Evolutionary conservation across 768 basidiomycete genomes (phyloP).

Genomic region (Cyclocybe cylindracea): DNA sequence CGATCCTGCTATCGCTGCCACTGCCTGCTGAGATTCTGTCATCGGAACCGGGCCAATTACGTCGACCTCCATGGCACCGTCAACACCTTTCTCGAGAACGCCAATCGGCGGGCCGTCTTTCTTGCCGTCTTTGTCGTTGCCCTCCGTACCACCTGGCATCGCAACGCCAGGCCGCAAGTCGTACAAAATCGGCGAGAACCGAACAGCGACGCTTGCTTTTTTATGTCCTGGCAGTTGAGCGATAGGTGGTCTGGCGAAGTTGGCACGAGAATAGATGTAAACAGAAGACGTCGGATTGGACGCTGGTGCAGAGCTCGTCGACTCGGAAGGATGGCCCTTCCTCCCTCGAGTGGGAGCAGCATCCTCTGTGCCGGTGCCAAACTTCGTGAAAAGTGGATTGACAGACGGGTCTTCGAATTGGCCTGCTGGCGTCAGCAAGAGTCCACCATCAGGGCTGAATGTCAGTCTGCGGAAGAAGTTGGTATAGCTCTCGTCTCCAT

Average conservation of each 20-base stretch:
- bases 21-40: constrained; percentile 4
- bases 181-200: constrained; percentile 92
- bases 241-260: constrained; percentile 89
- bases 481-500: constrained; percentile 93
- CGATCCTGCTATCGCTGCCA: constrained; percentile 9
- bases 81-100: constrained; percentile 65
- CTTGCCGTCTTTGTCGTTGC: constrained; percentile 29
- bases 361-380: constrained; percentile 31
- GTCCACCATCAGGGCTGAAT: constrained; percentile 93
- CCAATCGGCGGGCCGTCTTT: constrained; percentile 40
- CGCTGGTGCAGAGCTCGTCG: constrained; percentile 21
- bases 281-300: constrained; percentile 64
- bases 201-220: constrained; percentile 91
- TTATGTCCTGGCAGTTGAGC: constrained; percentile 96
- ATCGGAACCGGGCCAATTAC: constrained; percentile 43
- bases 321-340: constrained; percentile 49
- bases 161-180: constrained; percentile 73
- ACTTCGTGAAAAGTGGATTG: constrained; percentile 22
- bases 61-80: constrained; percentile 63
- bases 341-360: constrained; percentile 58
- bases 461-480: constrained; percentile 95
- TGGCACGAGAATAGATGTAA: constrained; percentile 94
- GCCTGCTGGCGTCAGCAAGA: constrained; percentile 94
- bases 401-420: constrained; percentile 93
- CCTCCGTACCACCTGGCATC: constrained; percentile 33